Conservation (phyloP, 1,284 basidiomycete genomes). For the Fistulinella cinereoalba region DNA sequence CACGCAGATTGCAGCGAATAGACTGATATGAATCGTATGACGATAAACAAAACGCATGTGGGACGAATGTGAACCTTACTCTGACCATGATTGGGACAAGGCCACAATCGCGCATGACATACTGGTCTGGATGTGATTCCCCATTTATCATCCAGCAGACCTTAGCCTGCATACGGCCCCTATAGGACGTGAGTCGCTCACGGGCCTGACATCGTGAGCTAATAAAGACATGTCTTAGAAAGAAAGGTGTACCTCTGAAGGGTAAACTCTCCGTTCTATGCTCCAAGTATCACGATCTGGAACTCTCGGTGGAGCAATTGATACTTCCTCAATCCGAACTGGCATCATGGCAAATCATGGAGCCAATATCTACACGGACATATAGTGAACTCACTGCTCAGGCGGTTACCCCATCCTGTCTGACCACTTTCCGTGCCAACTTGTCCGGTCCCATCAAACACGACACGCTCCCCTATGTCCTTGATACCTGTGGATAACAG, state of each 20-base stretch:
- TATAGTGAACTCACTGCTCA: constrained; percentile 64
- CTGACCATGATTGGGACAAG: constrained; percentile 95
- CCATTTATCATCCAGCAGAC: constrained; percentile 80
- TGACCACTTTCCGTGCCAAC: constrained; percentile 51
- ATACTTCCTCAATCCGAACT: constrained; percentile 92
- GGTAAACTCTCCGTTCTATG: constrained; percentile 80
- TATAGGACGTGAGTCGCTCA: constrained; percentile 90
- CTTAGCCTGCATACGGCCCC: constrained; percentile 88
- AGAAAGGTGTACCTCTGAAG: constrained; percentile 66
- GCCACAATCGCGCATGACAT: constrained; percentile 86
- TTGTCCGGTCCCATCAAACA: constrained; percentile 81
- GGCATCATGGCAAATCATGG: constrained; percentile 10
- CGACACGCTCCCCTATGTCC: constrained; percentile 87
- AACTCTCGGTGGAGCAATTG: constrained; percentile 84
- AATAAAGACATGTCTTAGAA: background rate
- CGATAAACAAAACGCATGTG: background rate
- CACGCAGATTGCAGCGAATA: constrained; percentile 88
- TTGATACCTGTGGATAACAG: constrained; percentile 78
- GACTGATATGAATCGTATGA: constrained; percentile 53
- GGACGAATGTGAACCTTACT: constrained; percentile 48
- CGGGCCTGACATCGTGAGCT: constrained; percentile 61
- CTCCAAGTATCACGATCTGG: constrained; percentile 80
- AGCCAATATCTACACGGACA: constrained; percentile 9
- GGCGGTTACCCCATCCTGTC: constrained; percentile 73
- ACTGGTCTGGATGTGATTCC: constrained; percentile 68